Conservation (phyloP, 257 asterid genomes). For the Cordia subcordata region DNA sequence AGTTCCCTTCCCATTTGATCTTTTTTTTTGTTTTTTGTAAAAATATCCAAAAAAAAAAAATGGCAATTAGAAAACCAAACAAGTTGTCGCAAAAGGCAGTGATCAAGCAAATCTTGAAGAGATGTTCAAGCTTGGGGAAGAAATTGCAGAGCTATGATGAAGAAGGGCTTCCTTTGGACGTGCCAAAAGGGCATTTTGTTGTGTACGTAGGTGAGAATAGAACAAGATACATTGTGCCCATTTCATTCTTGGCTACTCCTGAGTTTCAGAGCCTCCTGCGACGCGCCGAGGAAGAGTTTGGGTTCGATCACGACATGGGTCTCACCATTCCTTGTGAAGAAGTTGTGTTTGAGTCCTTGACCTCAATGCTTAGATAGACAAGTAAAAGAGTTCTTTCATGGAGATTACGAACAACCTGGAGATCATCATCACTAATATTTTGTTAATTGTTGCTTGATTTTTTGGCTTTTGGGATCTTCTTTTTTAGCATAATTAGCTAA, state of each 20-base stretch:
- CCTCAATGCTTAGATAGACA: constrained; percentile 22
- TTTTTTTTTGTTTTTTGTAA: too few relatives aligned
- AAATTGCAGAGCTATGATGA: constrained; percentile 25
- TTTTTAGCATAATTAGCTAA: constrained; percentile 17
- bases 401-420: not conserved
- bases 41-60: constrained; percentile 5
- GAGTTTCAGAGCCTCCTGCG: constrained; percentile 28
- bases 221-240: constrained; percentile 30
- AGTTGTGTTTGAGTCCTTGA: constrained; percentile 22
- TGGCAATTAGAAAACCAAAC: constrained; percentile 40
- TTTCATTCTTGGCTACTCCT: constrained; percentile 24
- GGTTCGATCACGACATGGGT: constrained; percentile 35
- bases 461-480: constrained; percentile 19
- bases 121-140: constrained; percentile 49
- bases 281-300: constrained; percentile 36
- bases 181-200: constrained; percentile 34
- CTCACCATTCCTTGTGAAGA: constrained; percentile 36
- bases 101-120: constrained; percentile 38
- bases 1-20: not conserved
- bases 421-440: not conserved
- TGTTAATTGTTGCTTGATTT: constrained; percentile 3
- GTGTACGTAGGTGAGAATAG: constrained; percentile 37
- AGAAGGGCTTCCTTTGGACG: constrained; percentile 30
- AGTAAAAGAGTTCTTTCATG: not conserved
- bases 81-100: constrained; percentile 33